These are phyloP conservation scores for Pseudonectria foliicola DNA, from an alignment of 2,329 filamentous ascomycete species.

Conservation along the genomic window DNA sequence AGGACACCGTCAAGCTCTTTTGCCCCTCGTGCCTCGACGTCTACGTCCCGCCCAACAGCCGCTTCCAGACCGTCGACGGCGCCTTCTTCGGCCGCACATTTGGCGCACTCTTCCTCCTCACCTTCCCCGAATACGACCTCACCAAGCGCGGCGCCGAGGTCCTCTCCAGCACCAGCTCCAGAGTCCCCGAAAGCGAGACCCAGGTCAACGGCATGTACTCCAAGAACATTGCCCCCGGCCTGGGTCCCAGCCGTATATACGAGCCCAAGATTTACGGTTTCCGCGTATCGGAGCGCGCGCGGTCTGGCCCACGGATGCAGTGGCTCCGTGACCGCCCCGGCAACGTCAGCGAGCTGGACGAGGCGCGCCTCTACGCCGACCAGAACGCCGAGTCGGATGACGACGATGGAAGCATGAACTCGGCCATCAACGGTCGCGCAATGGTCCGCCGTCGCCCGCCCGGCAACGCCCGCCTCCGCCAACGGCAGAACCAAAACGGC, in stretches of 20 bases:
- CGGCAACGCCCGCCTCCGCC: slow-evolving; percentile 34
- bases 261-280: slow-evolving; percentile 97
- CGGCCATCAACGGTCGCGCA: slow-evolving; percentile 30
- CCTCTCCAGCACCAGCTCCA: slow-evolving; percentile 33
- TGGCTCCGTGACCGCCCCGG: slow-evolving; percentile 84
- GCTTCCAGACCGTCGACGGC: slow-evolving; percentile 94
- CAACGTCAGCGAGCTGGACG: slow-evolving; percentile 77
- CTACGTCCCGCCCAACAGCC: slow-evolving; percentile 93
- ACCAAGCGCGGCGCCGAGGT: slow-evolving; percentile 60
- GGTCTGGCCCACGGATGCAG: slow-evolving; percentile 90
- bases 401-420: slow-evolving; percentile 43
- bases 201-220: slow-evolving; percentile 81
- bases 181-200: slow-evolving; percentile 35
- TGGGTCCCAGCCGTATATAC: slow-evolving; percentile 79
- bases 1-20: slow-evolving; percentile 97
- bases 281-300: slow-evolving; percentile 81
- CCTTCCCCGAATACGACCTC: slow-evolving; percentile 92
- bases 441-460: slow-evolving; percentile 37
- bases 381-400: slow-evolving; percentile 52
- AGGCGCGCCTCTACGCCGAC: slow-evolving; percentile 51
- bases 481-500: slow-evolving; percentile 43
- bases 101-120: slow-evolving; percentile 94
- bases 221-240: slow-evolving; percentile 79
- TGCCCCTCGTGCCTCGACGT: slow-evolving; percentile 95
- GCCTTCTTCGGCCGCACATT: slow-evolving; percentile 98